Evolutionary conservation across 1,139 yeast species (phyloP), one percentile per base, ranked within the genome.

Genomic region (Diutina sp.): DNA sequence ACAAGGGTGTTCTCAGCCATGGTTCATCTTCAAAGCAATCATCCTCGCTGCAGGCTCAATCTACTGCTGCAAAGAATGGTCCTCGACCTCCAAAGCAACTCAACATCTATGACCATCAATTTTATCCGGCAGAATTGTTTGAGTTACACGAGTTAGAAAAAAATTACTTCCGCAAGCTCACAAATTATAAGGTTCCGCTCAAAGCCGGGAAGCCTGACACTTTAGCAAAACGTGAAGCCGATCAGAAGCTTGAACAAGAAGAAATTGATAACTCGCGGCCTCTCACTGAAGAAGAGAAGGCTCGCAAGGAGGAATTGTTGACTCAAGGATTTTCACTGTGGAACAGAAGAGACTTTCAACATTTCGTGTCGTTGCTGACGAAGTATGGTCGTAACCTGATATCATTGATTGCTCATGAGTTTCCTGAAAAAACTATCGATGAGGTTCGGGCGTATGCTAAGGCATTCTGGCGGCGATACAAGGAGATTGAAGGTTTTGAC

Each of bases 401-500:
- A 54, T 72, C 73, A 45, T 76, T 80, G 4, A 86, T 87, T 56
- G 79, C 89, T 0, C 64, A 74, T 46, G 93, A 87, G 63, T 78
- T 87, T 63, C 85, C 79, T 55, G 84, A 78, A 45, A 87, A 87
- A 65, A 74, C 87, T 0, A 65, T 72, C n/a, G 90, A 85, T 18
- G 90, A 86, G 58, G 85, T 86, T 4, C 69, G 82, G 58, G 83
- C 77, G 54, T 87, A 87, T 65, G 84, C 89, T 2, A 73, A 74
- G 58, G 80, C 78, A 6, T 87, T 87, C 65, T 87, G 95, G 95
- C 61, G 69, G 45, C 77, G 80, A 58, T 84, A 80, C 63, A 71
- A 79, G 57, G 83, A 81, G 58, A 83, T 87, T 58, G 93, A 87
- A 41, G 91, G 90, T 4, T 82, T 81, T 66, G 95, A 87, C 62